Evolutionary conservation across 306 rosid species (phyloP), one percentile per base, ranked within the genome.

Genomic region (Vigna radiata): DNA sequence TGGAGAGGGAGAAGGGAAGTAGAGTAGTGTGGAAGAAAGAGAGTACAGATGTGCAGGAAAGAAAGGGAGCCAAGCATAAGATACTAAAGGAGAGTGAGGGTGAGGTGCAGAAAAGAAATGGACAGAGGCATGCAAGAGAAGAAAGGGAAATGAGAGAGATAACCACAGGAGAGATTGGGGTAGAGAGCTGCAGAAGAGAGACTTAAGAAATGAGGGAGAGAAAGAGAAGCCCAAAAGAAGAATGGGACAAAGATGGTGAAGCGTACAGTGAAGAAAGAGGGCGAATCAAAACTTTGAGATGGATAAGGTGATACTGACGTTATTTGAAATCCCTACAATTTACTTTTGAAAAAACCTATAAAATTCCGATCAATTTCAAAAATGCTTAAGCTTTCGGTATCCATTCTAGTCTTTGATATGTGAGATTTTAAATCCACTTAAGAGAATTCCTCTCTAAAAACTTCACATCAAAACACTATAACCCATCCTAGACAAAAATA

Each of bases 401-500:
- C 37, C 67, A 31, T 15, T 29, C 27, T 25, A 25, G 27, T 25
- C 27, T 25, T 25, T 25, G 27, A 6, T 58, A 12, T 25, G 11
- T 60, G 13, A 60, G 29, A 61, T 31, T 61, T 61, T 61, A 61
- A 60, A 61, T 61, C 23, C 44, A 14, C 18, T 5, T 6, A 59
- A 59, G 15, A 59, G 41, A 27, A 59, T 14, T 59, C 41, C 65
- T 13, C 41, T 9, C 29, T 25, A 25, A 19, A 19, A 59, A 6
- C 65, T 29, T 37, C 41, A 27, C 41, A 59, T 59, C 17, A 18
- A 59, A 59, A 59, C 65, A 46, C 70, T 23, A 50, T 27, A 31
- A 68, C 39, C 39, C 70, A 64, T 73, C 61, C 9, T 25, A 48
- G 55, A 70, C 16, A 49, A 39, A 0, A 43, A 52, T 53, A 73